Base-by-base conservation (phyloP, 1,284 basidiomycete species). In the Thecaphora frezii region DNA sequence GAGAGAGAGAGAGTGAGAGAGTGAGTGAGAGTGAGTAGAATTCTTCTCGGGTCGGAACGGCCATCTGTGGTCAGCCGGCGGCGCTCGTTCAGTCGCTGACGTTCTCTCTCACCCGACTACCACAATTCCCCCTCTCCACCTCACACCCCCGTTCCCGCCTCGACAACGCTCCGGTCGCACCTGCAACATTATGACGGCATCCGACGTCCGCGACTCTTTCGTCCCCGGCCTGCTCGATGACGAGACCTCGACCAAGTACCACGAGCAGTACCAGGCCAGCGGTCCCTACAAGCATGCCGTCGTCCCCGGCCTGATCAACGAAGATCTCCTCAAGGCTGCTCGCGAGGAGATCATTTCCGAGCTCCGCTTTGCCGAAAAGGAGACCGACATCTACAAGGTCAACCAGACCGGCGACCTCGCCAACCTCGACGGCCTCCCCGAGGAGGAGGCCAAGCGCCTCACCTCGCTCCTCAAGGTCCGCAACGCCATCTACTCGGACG, bases 361-460 rank as follows among this genome's bases (percentile, higher is more conserved):
- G 70, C 86, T 98, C 74, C 89, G 86, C 71, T 97, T 97, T 80
- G 88, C 91, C 8, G 89, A 93, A 81, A 98, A 97, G 82, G 91
- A 97, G 83, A 98, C 94, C 7, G 94, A 98, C 77, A 98, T 98
- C 69, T 98, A 97, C 86, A 94, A 93, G 86, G 90, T 98, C 71
- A 90, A 94, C 80, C 94, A 97, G 83, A 97, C 93, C 0, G 94
- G 94, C 60, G 94, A 98, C 81, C 86, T 98, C 23, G 90, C 93
- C 13, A 97, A 96, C 42, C 84, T 94, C 37, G 89, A 88, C 60
- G 93, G 87, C 71, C 87, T 98, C 49, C 50, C 72, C 0, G 60
- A 50, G 13, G 58, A 66, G 26, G 76, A 78, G 51, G 73, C 66
- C 13, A 58, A 60, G 10, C 60, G 75, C 30, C 65, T 78, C n/a